Base-by-base conservation (phyloP, 495 filamentous ascomycete genomes). In the Xylaria palmicola region DNA sequence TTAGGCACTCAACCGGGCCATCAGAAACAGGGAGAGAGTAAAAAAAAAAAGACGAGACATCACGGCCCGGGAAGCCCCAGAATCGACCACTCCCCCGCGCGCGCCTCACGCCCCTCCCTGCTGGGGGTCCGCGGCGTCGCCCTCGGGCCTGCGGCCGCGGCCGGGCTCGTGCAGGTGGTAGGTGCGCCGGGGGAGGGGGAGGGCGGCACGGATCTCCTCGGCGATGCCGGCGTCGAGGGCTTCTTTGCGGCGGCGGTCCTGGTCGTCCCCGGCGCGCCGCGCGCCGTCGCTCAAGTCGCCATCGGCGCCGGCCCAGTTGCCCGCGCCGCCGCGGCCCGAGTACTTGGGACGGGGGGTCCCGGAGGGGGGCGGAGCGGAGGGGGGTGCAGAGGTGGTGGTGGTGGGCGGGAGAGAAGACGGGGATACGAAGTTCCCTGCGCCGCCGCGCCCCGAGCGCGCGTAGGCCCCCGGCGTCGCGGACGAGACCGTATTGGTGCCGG, bases 351-450 rank as follows among this genome's bases (percentile, higher is more conserved):
- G 6, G 15, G 40, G 4, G 22, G 56, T 34, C 15, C 26, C 1
- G 54, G 6, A 48, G 0, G 9, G 29, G 39, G 29, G 36, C 19
- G 40, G 37, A 47, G 60, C 20, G 39, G 60, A 57, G 50, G n/a
- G 13, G 41, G 44, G 29, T 34, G 45, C 47, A 54, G 48, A n/a
- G 19, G 26, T 17, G 41, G 49, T 43, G 63, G 68, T 62, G 17
- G 69, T 41, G 37, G 62, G 19, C 29, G 74, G 59, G 27, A 68
- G 40, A 1, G 6, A 64, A 12, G 3, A 66, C 56, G 37, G 32
- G 75, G 70, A 12, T 64, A 75, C 68, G 69, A 82, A 85, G 75
- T 88, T 89, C 17, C 86, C 85, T 0, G 82, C 83, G 32, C 85
- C 86, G 59, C 85, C 85, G 26, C 86, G 83, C 13, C 85, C 85